A percentile compares a stretch with the other conserved stretches of the same genome.
Evolutionary conservation across 1,139 yeast species (phyloP).

Genomic region (Geotrichum klebahnii): DNA sequence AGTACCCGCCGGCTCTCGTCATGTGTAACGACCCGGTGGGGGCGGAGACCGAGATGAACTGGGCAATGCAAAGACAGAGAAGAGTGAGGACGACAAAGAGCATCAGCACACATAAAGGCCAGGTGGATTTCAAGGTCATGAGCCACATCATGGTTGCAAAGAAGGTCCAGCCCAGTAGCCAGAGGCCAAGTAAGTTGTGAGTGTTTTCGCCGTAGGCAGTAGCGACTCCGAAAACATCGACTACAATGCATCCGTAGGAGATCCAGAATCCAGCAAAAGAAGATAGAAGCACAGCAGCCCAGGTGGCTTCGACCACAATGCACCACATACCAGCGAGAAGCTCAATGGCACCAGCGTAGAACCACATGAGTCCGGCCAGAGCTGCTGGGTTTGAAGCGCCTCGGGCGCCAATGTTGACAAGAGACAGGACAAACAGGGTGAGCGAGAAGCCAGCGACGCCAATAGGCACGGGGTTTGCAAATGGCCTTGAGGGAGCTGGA

Average conservation of each 20-base stretch:
- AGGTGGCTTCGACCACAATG: conserved; percentile 62
- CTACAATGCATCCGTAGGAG: conserved; percentile 65
- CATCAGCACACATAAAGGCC: conserved; percentile 67
- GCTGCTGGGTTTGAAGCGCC: conserved; percentile 50
- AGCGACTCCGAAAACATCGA: conserved; percentile 68
- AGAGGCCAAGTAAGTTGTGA: conserved; percentile 65
- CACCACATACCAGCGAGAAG: conserved; percentile 72
- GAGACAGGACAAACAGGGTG: conserved; percentile 77
- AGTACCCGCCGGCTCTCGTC: conserved; percentile 70
- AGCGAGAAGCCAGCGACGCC: conserved; percentile 84
- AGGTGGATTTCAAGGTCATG: conserved; percentile 73
- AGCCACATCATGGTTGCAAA: conserved; percentile 65
- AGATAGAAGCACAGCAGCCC: conserved; percentile 76
- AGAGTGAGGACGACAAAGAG: conserved; percentile 64
- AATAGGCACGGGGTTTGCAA: conserved; percentile 86
- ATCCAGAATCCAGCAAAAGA: conserved; percentile 91
- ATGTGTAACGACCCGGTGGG: conserved; percentile 40
- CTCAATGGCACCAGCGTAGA: conserved; percentile 77
- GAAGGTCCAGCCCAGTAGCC: conserved; percentile 71
- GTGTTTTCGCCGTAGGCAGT: conserved; percentile 50
- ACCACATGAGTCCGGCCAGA: conserved; percentile 65
- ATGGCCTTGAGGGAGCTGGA: conserved; percentile 62
- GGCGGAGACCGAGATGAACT: conserved; percentile 36
- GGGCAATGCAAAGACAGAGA: conserved; percentile 60
- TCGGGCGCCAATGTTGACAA: conserved; percentile 61